Conservation (phyloP, 441 rosid species). For the Pelargonium fulgidum region DNA sequence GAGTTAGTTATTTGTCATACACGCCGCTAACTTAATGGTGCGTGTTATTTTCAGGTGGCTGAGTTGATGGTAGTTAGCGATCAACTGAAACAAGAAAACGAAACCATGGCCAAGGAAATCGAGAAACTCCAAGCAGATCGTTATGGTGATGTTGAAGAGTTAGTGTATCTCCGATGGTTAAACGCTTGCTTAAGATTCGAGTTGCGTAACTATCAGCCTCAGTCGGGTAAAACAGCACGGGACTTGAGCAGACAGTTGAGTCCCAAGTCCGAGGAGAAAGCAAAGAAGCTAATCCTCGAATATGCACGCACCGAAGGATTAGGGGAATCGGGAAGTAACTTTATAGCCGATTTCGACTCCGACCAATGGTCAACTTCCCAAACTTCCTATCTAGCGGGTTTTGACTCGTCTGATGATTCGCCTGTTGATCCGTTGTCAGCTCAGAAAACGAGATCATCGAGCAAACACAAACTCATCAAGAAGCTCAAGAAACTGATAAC, state of each 20-base stretch:
- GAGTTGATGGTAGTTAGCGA: conserved; percentile 38
- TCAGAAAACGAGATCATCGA: conserved; percentile 29
- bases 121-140: conserved; percentile 65
- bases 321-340: conserved; percentile 28
- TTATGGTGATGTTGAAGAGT: conserved; percentile 56
- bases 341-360: conserved; percentile 32
- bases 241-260: conserved; percentile 77
- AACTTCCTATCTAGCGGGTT: conserved; percentile 45
- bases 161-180: conserved; percentile 82
- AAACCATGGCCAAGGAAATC: conserved; percentile 42
- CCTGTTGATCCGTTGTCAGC: conserved; percentile 33
- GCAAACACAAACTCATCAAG: conserved; percentile 45
- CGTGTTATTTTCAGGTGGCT: conserved; percentile 28
- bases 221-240: conserved; percentile 60
- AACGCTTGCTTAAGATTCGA: conserved; percentile 84
- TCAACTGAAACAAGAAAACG: conserved; percentile 45
- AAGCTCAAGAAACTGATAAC: conserved; percentile 53
- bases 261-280: conserved; percentile 66
- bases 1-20: too few species aligned
- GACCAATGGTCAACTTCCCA: conserved; percentile 65
- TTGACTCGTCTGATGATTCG: conserved; percentile 43
- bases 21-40: too few species aligned
- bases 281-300: conserved; percentile 71
- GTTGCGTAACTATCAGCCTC: conserved; percentile 59
- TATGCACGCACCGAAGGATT: conserved; percentile 54